A percentile compares a stretch with the other conserved stretches of the same genome.
phyloP scores from a whole-genome alignment of 768 basidiomycete genomes.

The Leccinum disarticulatum region DNA sequence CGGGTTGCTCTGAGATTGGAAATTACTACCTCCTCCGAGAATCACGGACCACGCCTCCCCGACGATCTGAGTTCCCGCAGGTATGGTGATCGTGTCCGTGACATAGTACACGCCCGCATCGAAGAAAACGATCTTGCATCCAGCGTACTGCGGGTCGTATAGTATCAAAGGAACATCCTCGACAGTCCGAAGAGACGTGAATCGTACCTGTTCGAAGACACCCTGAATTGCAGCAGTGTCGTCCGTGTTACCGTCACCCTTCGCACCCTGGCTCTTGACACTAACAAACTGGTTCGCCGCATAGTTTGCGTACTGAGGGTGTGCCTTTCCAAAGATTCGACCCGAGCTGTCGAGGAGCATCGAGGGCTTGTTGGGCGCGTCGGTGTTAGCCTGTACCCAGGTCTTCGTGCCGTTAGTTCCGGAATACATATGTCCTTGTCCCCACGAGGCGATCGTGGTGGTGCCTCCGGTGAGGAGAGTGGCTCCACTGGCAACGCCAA shows the following conservation, averaged over 20 bases:
- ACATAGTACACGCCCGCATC: constrained; percentile 60
- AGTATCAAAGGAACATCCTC: background rate
- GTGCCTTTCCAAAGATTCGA: constrained; percentile 57
- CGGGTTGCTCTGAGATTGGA: constrained; percentile 40
- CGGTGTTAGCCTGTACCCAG: constrained; percentile 54
- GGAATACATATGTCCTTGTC: constrained; percentile 67
- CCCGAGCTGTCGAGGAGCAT: constrained; percentile 57
- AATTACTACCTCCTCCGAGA: constrained; percentile 42
- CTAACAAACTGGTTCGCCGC: constrained; percentile 64
- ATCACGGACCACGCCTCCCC: constrained; percentile 53
- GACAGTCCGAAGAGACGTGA: background rate
- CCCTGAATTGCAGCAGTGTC: constrained; percentile 67
- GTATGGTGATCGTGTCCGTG: constrained; percentile 45
- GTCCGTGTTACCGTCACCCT: constrained; percentile 72
- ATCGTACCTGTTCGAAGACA: constrained; percentile 53
- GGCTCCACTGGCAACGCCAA: constrained; percentile 33
- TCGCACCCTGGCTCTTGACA: constrained; percentile 66
- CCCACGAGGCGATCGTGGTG: constrained; percentile 54
- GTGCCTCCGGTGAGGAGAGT: constrained; percentile 39
- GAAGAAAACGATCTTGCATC: constrained; percentile 79
- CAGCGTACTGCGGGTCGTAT: constrained; percentile 47
- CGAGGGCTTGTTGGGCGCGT: constrained; percentile 48
- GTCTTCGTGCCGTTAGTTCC: constrained; percentile 45
- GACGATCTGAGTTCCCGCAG: constrained; percentile 45
- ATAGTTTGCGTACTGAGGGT: constrained; percentile 66